Percentiles rank a stretch among this genome's conserved stretches.
Evolutionary conservation across 2,329 filamentous ascomycete species (phyloP).

Genomic region (Rhynchosporium graminicola): DNA sequence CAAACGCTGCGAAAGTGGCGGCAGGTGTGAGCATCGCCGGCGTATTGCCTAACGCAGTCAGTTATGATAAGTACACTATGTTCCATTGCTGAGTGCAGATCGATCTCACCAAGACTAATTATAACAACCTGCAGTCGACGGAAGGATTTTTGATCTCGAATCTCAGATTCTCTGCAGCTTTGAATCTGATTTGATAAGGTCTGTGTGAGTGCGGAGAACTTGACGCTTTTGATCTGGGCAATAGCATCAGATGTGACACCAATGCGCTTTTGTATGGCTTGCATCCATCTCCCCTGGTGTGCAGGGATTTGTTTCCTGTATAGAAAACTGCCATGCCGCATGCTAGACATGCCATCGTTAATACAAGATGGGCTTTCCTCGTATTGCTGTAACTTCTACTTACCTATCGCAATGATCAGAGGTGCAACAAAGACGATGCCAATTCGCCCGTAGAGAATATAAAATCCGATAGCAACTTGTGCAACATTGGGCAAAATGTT

Average conservation of each 20-base stretch:
- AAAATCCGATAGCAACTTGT: slow-evolving; percentile 42
- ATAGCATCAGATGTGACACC: slow-evolving; percentile 39
- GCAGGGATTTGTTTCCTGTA: slow-evolving; percentile 14
- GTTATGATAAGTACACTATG: too few relatives aligned
- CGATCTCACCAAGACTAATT: too few relatives aligned
- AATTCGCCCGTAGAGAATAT: slow-evolving; percentile 37
- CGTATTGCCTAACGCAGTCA: too few relatives aligned
- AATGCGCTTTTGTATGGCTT: slow-evolving; percentile 25
- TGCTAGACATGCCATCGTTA: slow-evolving; percentile 24
- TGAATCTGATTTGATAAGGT: slow-evolving; percentile 41
- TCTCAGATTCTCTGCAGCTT: slow-evolving; percentile 41
- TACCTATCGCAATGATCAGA: slow-evolving; percentile 41
- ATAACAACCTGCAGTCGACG: slow-evolving; percentile 16
- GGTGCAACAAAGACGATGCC: slow-evolving; percentile 41
- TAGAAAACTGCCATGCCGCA: slow-evolving; percentile 6
- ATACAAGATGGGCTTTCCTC: slow-evolving; percentile 39
- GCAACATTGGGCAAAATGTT: slow-evolving; percentile 43
- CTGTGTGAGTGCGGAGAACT: slow-evolving; percentile 43
- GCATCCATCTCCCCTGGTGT: slow-evolving; percentile 31
- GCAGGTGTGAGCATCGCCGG: too few relatives aligned
- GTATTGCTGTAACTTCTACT: too few relatives aligned
- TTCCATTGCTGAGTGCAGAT: too few relatives aligned
- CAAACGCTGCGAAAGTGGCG: too few relatives aligned
- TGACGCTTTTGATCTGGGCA: slow-evolving; percentile 44
- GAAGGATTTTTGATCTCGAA: slow-evolving; percentile 35